Conservation (phyloP, 805 yeast species). For the Myxozyma sirexii region DNA sequence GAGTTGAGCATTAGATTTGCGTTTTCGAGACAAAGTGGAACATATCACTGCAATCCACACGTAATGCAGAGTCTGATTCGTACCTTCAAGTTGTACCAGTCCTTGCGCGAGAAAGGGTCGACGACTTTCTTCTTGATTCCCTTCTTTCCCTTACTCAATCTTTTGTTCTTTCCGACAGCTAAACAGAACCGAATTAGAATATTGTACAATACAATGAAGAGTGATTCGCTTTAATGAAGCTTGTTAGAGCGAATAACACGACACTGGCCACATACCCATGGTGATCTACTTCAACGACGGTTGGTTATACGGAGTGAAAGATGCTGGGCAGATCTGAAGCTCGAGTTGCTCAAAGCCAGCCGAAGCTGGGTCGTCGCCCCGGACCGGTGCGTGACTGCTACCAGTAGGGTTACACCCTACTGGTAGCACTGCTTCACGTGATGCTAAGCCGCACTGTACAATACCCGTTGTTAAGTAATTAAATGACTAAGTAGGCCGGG, state of each 20-base stretch:
- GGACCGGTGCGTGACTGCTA: constrained; percentile 2
- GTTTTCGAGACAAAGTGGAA: not conserved
- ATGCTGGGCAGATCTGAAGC: constrained; percentile 7
- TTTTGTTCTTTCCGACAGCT: constrained; percentile 90
- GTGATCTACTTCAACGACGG: constrained; percentile 23
- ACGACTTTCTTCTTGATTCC: constrained; percentile 99
- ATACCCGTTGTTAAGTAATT: too few relatives aligned
- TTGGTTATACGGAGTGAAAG: constrained; percentile 8
- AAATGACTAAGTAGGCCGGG: too few relatives aligned
- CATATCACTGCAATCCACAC: not conserved
- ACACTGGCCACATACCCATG: constrained; percentile 28
- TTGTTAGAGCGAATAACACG: not conserved
- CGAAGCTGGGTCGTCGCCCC: not conserved
- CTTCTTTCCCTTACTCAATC: constrained; percentile 85
- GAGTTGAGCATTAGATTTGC: constrained; percentile 42
- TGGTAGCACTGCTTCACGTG: not conserved
- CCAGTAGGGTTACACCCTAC: not conserved
- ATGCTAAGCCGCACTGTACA: not conserved
- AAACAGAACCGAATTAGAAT: not conserved
- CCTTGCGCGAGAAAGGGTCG: constrained; percentile 99
- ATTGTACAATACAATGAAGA: not conserved
- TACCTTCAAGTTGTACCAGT: constrained; percentile 57
- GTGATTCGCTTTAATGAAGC: too few relatives aligned
- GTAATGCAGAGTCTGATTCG: not conserved
- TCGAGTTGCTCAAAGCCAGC: constrained; percentile 1